Evolutionary conservation across 805 yeast genomes (phyloP).

Genomic region (Dipodascopsis uninucleata): DNA sequence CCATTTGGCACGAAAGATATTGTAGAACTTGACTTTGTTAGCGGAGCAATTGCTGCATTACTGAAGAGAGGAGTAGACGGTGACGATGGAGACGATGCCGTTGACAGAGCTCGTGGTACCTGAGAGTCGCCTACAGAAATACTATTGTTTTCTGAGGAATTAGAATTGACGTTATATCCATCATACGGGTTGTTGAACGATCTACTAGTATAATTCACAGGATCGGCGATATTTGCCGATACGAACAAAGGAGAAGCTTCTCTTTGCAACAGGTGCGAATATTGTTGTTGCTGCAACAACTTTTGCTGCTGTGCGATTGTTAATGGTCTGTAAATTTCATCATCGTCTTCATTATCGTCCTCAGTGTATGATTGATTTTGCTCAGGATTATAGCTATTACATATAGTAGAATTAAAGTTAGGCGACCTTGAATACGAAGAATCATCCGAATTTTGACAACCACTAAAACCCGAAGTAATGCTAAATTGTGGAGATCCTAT

Average conservation of each 20-base stretch:
- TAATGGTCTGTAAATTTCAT: conserved; percentile 12
- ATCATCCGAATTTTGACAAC: too few relatives aligned
- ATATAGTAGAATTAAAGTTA: too few relatives aligned
- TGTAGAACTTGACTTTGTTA: background rate
- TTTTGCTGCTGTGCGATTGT: conserved; percentile 11
- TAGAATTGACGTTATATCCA: background rate
- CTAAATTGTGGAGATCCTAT: too few relatives aligned
- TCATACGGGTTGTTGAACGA: background rate
- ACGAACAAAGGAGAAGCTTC: background rate
- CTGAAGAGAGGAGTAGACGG: conserved; percentile 7
- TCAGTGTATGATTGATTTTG: too few relatives aligned
- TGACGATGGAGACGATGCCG: conserved; percentile 20
- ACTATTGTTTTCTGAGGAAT: background rate
- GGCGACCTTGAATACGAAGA: too few relatives aligned
- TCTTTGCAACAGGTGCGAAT: too few relatives aligned
- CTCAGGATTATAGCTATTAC: too few relatives aligned
- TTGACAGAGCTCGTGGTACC: conserved; percentile 6
- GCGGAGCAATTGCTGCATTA: conserved; percentile 3
- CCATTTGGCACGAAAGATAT: too few relatives aligned
- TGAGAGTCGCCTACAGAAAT: background rate
- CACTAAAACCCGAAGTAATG: too few relatives aligned
- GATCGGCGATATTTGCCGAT: conserved; percentile 2
- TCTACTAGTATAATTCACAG: background rate
- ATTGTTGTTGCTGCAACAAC: conserved; percentile 3
- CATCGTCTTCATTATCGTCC: conserved; percentile 12